Conservation (phyloP, 2,329 filamentous ascomycete species). For the Decorospora gaudefroyi region DNA sequence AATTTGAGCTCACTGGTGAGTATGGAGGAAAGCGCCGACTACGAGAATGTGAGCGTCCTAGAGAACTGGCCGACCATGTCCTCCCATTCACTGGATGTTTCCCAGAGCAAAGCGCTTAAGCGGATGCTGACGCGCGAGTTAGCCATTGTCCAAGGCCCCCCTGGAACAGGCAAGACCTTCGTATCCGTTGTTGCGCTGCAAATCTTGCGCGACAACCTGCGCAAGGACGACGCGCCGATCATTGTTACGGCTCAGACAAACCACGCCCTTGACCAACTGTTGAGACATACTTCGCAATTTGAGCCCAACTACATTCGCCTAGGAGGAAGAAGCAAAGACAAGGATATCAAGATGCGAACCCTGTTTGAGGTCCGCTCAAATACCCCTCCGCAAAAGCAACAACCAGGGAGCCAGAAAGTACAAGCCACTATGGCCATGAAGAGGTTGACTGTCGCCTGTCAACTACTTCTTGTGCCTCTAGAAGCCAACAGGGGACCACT, state of each 20-base stretch:
- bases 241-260: slow-evolving; percentile 86
- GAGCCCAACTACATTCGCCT: slow-evolving; percentile 67
- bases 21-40: slow-evolving; percentile 43
- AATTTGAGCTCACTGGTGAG: slow-evolving; percentile 57
- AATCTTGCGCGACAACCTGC: slow-evolving; percentile 65
- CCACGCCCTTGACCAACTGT: slow-evolving; percentile 82
- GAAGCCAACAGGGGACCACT: slow-evolving; percentile 27
- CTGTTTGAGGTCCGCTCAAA: slow-evolving; percentile 63
- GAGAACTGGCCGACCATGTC: slow-evolving; percentile 58
- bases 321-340: slow-evolving; percentile 71
- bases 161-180: slow-evolving; percentile 79
- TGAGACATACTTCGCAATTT: slow-evolving; percentile 66
- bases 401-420: slow-evolving; percentile 47
- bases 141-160: slow-evolving; percentile 82
- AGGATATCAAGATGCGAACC: slow-evolving; percentile 66
- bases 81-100: slow-evolving; percentile 64
- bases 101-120: slow-evolving; percentile 70
- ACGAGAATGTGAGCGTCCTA: slow-evolving; percentile 59
- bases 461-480: slow-evolving; percentile 34
- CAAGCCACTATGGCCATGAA: slow-evolving; percentile 52
- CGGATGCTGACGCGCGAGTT: slow-evolving; percentile 73
- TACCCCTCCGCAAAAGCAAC: slow-evolving; percentile 25
- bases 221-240: slow-evolving; percentile 65
- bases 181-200: slow-evolving; percentile 75
- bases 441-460: slow-evolving; percentile 30